phyloP scores from a whole-genome alignment of 2,329 filamentous ascomycete species.

The Tolypocladium ovalisporum region DNA sequence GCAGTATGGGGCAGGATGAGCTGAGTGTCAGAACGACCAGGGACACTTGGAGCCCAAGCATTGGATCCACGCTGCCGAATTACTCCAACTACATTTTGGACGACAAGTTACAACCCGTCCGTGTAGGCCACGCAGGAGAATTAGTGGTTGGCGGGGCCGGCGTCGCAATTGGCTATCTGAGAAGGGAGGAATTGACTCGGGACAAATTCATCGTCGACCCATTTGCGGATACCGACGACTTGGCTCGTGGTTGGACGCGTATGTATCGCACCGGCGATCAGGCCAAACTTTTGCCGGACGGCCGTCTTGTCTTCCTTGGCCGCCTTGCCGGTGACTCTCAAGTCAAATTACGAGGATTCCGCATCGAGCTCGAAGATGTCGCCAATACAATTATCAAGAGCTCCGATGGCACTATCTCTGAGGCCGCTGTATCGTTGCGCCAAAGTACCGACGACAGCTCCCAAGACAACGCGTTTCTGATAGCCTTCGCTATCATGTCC shows the following conservation, averaged over 20 bases:
- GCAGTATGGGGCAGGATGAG: background rate
- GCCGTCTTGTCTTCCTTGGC: background rate
- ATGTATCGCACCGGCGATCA: background rate
- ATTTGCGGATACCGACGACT: background rate
- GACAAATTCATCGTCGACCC: background rate
- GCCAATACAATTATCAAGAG: background rate
- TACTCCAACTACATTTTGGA: background rate
- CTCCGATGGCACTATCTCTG: conserved; percentile 25
- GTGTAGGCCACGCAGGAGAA: conserved; percentile 19
- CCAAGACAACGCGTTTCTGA: background rate
- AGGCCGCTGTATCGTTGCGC: conserved; percentile 4
- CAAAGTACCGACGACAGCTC: background rate
- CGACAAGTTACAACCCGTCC: background rate
- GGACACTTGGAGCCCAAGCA: background rate
- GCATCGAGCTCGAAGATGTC: background rate
- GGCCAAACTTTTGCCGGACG: background rate
- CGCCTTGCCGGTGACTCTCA: background rate
- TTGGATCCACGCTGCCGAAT: background rate
- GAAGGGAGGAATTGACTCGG: background rate
- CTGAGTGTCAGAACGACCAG: background rate
- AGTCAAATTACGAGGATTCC: background rate
- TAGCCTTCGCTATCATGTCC: conserved; percentile 3
- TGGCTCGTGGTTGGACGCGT: background rate
- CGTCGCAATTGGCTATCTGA: conserved; percentile 6
- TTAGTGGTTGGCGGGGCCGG: conserved; percentile 18